These are phyloP conservation scores for Tetrapisispora nanseiensis DNA, from an alignment of 805 yeast genomes.

Conservation along the genomic window DNA sequence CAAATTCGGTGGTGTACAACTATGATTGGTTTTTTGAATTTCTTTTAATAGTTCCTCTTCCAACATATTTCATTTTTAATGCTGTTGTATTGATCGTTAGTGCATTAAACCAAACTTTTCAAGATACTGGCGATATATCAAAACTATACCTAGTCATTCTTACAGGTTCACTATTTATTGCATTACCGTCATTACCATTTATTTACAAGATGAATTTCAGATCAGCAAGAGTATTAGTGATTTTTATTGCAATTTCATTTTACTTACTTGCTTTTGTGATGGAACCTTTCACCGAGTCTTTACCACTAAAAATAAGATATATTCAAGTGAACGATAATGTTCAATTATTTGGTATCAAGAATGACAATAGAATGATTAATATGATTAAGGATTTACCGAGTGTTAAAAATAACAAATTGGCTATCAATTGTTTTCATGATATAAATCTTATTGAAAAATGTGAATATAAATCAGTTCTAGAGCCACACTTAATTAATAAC, in stretches of 20 bases:
- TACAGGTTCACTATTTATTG: slow-evolving; percentile 31
- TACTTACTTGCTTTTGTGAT: slow-evolving; percentile 31
- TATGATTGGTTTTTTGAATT: slow-evolving; percentile 82
- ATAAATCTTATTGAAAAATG: slow-evolving; percentile 46
- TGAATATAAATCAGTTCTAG: slow-evolving; percentile 35
- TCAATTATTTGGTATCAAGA: slow-evolving; percentile 6
- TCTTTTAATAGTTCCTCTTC: slow-evolving; percentile 54
- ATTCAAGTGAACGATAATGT: slow-evolving; percentile 43
- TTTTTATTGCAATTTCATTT: slow-evolving; percentile 32
- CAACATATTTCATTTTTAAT: slow-evolving; percentile 44
- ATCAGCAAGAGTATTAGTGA: slow-evolving; percentile 26
- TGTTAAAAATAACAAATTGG: slow-evolving; percentile 31
- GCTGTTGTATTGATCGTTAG: slow-evolving; percentile 46
- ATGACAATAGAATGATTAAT: slow-evolving; percentile 25
- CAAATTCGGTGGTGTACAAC: slow-evolving; percentile 27
- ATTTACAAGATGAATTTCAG: slow-evolving; percentile 53
- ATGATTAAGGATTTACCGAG: slow-evolving; percentile 58
- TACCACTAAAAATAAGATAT: slow-evolving; percentile 68
- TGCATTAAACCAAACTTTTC: slow-evolving; percentile 61
- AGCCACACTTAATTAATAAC: slow-evolving; percentile 19
- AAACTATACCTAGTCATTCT: slow-evolving; percentile 26
- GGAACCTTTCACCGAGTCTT: slow-evolving; percentile 48
- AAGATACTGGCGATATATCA: slow-evolving; percentile 47
- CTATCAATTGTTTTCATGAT: slow-evolving; percentile 30
- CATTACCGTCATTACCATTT: slow-evolving; percentile 55